These are phyloP conservation scores for Trifolium fragiferum DNA, from an alignment of 306 rosid species.

Conservation along the genomic window DNA sequence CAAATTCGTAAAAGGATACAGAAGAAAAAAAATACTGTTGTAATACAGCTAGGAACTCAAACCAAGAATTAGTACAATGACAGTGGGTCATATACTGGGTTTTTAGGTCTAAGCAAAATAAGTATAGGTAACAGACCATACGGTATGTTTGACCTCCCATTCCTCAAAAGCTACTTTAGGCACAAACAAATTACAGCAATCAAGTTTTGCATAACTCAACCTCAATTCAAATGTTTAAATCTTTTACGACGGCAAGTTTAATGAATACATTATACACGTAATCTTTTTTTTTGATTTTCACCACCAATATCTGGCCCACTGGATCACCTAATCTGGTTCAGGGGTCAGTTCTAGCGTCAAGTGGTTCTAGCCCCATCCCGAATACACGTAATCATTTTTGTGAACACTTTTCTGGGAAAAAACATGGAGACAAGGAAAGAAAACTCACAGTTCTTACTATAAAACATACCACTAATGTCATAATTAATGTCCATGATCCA, in stretches of 20 bases:
- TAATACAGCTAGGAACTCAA: conserved; percentile 21
- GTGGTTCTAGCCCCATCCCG: no score
- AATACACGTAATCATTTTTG: not conserved
- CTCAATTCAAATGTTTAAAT: not conserved
- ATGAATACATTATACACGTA: not conserved
- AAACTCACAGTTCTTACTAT: not conserved
- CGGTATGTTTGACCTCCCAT: not conserved
- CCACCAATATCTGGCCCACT: no score
- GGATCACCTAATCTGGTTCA: no score
- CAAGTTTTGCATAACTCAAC: not conserved
- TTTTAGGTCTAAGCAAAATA: conserved; percentile 21
- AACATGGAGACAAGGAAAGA: conserved; percentile 16
- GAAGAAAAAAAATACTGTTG: not conserved
- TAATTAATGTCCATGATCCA: conserved; percentile 7
- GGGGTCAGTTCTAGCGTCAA: no score
- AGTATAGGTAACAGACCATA: not conserved
- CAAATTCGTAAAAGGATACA: conserved; percentile 7
- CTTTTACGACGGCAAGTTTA: not conserved
- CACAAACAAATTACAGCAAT: no score
- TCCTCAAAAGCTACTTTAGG: no score
- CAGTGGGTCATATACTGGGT: not conserved
- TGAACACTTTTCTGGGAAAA: not conserved
- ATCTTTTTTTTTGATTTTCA: no score
- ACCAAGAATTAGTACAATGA: conserved; percentile 9
- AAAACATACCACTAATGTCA: conserved; percentile 22